A percentile compares a stretch with the other conserved stretches of the same genome.
Evolutionary conservation across 2,329 filamentous ascomycete genomes (phyloP).

Genomic region (Phialophora verrucosa): DNA sequence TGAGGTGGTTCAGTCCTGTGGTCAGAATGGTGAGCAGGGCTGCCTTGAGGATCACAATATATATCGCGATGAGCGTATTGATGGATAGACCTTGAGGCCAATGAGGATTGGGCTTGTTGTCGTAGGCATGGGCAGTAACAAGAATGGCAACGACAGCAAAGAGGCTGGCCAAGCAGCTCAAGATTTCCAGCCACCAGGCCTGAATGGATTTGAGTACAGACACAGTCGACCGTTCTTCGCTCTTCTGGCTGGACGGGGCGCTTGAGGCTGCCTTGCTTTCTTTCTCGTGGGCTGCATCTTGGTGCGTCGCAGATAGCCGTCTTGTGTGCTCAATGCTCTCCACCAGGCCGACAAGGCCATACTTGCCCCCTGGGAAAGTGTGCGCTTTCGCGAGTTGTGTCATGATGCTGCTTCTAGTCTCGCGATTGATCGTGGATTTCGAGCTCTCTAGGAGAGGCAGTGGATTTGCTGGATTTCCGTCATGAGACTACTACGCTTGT

Average conservation of each 20-base stretch:
- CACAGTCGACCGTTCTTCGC: neutral
- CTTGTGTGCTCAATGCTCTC: neutral
- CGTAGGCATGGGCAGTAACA: neutral
- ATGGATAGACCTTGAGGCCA: conserved; percentile 6
- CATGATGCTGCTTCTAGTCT: neutral
- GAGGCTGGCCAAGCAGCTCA: neutral
- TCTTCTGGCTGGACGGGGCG: neutral
- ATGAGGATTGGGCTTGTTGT: neutral
- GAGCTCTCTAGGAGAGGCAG: neutral
- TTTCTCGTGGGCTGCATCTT: neutral
- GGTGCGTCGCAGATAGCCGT: neutral
- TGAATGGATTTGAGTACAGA: neutral
- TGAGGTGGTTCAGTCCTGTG: neutral
- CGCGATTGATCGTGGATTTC: neutral
- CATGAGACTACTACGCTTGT: neutral
- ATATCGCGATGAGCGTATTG: conserved; percentile 1
- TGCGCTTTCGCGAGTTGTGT: neutral
- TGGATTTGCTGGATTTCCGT: neutral
- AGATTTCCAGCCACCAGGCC: neutral
- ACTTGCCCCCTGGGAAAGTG: neutral
- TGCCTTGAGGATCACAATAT: conserved; percentile 5
- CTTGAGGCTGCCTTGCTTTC: neutral
- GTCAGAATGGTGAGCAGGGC: neutral
- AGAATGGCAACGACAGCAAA: neutral
- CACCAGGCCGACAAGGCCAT: neutral